Evolutionary conservation across 2,329 filamentous ascomycete genomes (phyloP), one percentile per base, ranked within the genome.

Genomic region (Xylariaceae sp.): DNA sequence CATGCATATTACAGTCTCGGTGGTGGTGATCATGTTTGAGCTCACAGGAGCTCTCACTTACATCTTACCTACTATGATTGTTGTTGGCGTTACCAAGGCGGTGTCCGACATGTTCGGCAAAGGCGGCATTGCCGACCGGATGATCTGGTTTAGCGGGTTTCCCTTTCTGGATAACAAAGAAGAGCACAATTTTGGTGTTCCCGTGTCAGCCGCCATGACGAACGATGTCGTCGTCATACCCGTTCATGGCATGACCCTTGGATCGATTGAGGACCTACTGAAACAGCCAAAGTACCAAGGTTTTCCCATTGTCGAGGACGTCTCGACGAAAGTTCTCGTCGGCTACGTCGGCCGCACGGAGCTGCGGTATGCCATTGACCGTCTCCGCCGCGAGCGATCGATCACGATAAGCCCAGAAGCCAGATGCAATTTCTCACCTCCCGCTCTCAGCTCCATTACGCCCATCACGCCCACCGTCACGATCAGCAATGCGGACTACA

Each of bases 1-100:
- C 69, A 99, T 98, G 93, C 95, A 98, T 73, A 90, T 99, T 60
- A 97, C 93, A 0, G 87, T 99, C 16, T 96, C 93, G 0, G 92
- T 99, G 9, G 93, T 97, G 2, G 95, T 99, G 68, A 99, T 99
- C 73, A 98, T 99, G 95, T 98, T 98, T 69, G 95, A 99, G 74
- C 82, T 99, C 47, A 99, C 95, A 0, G 95, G 95, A n/a, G 95
- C 95, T 6, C 78, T 98, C 57, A 96, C 93, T 1, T 99, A 99
- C 70, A 98, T 99, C 62, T 78, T 99, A 23, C 95, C 95, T 0
- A 98, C 93, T 14, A 99, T 99, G 95, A 97, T 99, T 65, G 95
- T 98, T 0, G 95, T 98, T 2, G 95, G 95, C 47, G 89, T 97
- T 29, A 98, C 93, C 40, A 99, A 99, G 78, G 90, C 90, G 14